Percentiles rank a stretch among this genome's conserved stretches.
Evolutionary conservation across 1,284 basidiomycete genomes (phyloP).

Genomic region (Ustilago trichophora): DNA sequence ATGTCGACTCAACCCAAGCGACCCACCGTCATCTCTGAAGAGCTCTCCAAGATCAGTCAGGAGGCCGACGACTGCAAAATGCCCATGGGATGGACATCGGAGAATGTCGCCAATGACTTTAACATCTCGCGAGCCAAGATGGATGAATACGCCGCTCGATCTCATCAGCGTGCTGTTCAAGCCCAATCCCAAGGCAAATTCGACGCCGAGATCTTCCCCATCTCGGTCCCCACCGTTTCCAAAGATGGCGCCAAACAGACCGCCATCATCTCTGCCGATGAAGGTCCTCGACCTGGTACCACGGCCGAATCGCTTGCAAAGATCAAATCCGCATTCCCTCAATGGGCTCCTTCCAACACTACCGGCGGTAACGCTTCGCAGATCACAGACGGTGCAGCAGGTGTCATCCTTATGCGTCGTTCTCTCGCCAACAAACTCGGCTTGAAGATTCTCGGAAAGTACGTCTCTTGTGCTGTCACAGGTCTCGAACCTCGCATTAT

Average conservation of each 20-base stretch:
- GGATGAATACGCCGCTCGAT: conserved; percentile 83
- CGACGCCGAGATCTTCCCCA: conserved; percentile 79
- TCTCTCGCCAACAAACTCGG: conserved; percentile 82
- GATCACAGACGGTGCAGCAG: conserved; percentile 87
- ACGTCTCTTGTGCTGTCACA: conserved; percentile 78
- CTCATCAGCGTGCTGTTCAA: conserved; percentile 79
- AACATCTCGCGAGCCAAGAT: conserved; percentile 82
- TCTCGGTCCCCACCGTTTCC: conserved; percentile 68
- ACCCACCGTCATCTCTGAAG: conserved; percentile 44
- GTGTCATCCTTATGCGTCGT: conserved; percentile 85
- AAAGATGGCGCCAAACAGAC: conserved; percentile 72
- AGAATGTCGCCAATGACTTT: conserved; percentile 77
- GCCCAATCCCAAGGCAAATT: conserved; percentile 76
- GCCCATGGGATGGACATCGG: conserved; percentile 89
- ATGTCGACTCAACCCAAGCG: conserved; percentile 70
- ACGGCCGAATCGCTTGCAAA: conserved; percentile 77
- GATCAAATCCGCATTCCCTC: conserved; percentile 82
- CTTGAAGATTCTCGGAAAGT: conserved; percentile 78
- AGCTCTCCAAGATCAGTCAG: conserved; percentile 39
- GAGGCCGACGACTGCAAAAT: conserved; percentile 67
- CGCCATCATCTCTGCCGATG: conserved; percentile 77
- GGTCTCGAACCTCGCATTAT: conserved; percentile 81
- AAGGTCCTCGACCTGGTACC: conserved; percentile 81
- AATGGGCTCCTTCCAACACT: conserved; percentile 80
- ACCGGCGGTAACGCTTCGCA: conserved; percentile 87